Evolutionary conservation across 148 eudicot species (phyloP).

Genomic region (Silene uniflora): DNA sequence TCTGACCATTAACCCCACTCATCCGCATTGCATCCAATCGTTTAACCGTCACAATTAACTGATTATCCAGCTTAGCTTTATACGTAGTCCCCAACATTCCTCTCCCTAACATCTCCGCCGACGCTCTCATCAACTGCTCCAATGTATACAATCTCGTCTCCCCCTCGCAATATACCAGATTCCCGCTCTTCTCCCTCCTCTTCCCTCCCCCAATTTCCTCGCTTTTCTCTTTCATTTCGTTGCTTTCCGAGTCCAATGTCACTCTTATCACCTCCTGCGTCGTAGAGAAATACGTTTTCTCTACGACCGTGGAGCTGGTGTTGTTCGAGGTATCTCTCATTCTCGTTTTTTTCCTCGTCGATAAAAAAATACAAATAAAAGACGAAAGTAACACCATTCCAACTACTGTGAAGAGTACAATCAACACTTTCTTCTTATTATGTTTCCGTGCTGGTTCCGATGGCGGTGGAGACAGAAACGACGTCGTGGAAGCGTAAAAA

Average conservation of each 20-base stretch:
- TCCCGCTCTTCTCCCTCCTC: constrained; percentile 44
- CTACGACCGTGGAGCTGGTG: neutral
- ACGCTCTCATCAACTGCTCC: constrained; percentile 80
- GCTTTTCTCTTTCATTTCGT: constrained; percentile 22
- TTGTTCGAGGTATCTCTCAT: constrained; percentile 16
- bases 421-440: constrained; percentile 27
- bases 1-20: constrained; percentile 42
- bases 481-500: constrained; percentile 39
- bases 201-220: neutral
- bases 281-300: neutral
- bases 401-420: constrained; percentile 42
- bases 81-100: constrained; percentile 82
- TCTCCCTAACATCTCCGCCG: constrained; percentile 86
- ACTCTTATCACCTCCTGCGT: constrained; percentile 20
- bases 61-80: constrained; percentile 66
- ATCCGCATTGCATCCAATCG: constrained; percentile 63
- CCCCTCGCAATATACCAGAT: constrained; percentile 52
- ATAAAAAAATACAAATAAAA: constrained; percentile 32
- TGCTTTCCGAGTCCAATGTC: constrained; percentile 16
- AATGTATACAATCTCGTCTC: constrained; percentile 45
- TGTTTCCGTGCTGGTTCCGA: neutral
- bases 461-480: constrained; percentile 14
- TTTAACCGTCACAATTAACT: constrained; percentile 65
- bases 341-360: constrained; percentile 28
- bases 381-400: constrained; percentile 37